Evolutionary conservation across 2,329 filamentous ascomycete species (phyloP).

Genomic region (Cercospora janseana): DNA sequence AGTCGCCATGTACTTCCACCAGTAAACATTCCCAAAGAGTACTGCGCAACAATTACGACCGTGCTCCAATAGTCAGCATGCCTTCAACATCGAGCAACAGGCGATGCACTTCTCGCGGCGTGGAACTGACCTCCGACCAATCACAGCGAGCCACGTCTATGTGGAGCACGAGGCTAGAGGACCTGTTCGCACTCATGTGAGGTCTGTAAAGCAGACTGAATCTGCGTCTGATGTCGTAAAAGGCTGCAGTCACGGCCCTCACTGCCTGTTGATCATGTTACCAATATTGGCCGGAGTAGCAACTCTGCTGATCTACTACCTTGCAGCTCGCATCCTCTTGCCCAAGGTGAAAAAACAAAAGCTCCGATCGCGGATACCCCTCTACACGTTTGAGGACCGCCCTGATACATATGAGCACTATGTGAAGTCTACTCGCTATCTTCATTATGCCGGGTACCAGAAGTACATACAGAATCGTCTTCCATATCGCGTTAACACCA

Average conservation of each 20-base stretch:
- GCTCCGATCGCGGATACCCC: neutral
- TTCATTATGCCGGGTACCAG: slow-evolving; percentile 18
- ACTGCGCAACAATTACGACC: too few species aligned
- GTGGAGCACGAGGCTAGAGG: neutral
- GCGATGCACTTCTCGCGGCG: neutral
- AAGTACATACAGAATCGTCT: slow-evolving; percentile 8
- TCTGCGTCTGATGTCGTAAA: neutral
- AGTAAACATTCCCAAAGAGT: too few species aligned
- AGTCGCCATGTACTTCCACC: too few species aligned
- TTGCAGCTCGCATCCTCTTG: neutral
- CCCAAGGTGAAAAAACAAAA: neutral
- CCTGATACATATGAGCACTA: slow-evolving; percentile 18
- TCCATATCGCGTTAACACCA: slow-evolving; percentile 15
- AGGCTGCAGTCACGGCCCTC: neutral
- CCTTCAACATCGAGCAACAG: too few species aligned
- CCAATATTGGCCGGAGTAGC: neutral
- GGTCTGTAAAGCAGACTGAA: neutral
- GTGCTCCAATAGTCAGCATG: too few species aligned
- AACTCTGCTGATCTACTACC: neutral
- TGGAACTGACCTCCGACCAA: slow-evolving; percentile 8
- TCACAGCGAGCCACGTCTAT: slow-evolving; percentile 15
- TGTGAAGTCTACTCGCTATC: slow-evolving; percentile 15
- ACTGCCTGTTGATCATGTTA: neutral
- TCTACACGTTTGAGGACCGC: slow-evolving; percentile 14
- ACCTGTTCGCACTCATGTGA: neutral